Conservation (phyloP, 129 eudicot species). For the Centaurea solstitialis region DNA sequence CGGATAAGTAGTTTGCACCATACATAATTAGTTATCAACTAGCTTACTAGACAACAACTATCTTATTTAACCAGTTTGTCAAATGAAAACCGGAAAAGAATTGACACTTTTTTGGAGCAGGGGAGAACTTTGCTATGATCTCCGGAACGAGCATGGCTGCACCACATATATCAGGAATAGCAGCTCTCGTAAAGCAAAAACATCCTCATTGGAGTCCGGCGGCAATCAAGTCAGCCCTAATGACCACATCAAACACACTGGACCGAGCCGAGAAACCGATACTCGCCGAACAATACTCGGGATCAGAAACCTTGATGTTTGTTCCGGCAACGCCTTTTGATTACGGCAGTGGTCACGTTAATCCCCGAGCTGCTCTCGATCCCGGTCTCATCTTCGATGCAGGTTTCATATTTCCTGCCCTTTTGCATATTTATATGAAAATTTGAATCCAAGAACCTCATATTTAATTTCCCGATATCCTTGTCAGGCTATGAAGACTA, state of each 20-base stretch:
- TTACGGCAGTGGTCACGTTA: conserved; percentile 98
- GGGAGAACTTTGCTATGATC: conserved; percentile 91
- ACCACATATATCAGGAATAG: conserved; percentile 97
- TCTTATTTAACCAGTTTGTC: neutral
- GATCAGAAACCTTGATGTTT: conserved; percentile 63
- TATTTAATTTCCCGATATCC: neutral
- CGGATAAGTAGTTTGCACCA: neutral
- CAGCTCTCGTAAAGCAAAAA: conserved; percentile 94
- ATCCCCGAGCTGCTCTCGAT: conserved; percentile 88
- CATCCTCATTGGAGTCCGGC: conserved; percentile 99
- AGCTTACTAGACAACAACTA: neutral
- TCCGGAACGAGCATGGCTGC: conserved; percentile 99
- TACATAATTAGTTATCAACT: neutral
- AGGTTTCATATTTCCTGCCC: conserved; percentile 43
- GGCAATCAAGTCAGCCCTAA: conserved; percentile 92
- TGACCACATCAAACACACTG: conserved; percentile 82
- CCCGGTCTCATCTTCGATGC: conserved; percentile 95
- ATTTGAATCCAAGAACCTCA: neutral
- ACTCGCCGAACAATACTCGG: conserved; percentile 83
- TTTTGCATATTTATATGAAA: neutral
- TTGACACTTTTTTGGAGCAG: conserved; percentile 41
- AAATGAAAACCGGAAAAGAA: neutral
- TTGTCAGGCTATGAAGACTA: conserved; percentile 81
- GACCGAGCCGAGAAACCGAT: conserved; percentile 87
- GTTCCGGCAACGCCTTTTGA: conserved; percentile 94